phyloP scores from a whole-genome alignment of 2,329 filamentous ascomycete species.

The Cladosporium sp. region DNA sequence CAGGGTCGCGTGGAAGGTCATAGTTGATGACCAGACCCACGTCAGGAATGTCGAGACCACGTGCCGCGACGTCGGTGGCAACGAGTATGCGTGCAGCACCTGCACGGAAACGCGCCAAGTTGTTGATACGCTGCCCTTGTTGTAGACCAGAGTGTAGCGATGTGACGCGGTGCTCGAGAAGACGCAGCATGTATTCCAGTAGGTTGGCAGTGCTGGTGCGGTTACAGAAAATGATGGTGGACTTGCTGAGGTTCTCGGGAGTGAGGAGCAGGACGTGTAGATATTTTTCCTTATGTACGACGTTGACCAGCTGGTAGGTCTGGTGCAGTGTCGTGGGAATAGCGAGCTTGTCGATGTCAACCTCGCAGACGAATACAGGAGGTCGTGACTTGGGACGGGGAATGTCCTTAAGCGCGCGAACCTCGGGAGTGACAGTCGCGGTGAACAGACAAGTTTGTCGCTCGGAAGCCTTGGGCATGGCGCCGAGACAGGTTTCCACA shows the following conservation, averaged over 20 bases:
- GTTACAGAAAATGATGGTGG: constrained; percentile 92
- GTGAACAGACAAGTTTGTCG: constrained; percentile 96
- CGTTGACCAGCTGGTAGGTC: constrained; percentile 79
- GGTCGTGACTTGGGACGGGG: constrained; percentile 65
- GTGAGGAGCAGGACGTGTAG: constrained; percentile 85
- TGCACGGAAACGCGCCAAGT: constrained; percentile 87
- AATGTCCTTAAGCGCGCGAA: constrained; percentile 72
- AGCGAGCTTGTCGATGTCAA: constrained; percentile 67
- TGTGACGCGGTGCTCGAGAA: constrained; percentile 85
- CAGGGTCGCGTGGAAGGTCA: constrained; percentile 90
- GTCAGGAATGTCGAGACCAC: constrained; percentile 92
- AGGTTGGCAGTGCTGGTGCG: constrained; percentile 82
- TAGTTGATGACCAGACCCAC: constrained; percentile 91
- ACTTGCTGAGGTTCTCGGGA: constrained; percentile 67
- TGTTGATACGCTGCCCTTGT: constrained; percentile 79
- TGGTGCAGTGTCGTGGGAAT: constrained; percentile 79
- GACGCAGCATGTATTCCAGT: constrained; percentile 79
- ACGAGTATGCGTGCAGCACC: constrained; percentile 84
- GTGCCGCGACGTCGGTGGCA: constrained; percentile 89
- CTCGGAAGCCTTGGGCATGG: constrained; percentile 69
- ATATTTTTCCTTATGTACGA: constrained; percentile 92
- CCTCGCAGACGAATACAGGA: constrained; percentile 84
- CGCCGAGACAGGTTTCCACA: constrained; percentile 79
- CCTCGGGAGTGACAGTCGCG: constrained; percentile 89
- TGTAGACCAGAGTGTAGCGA: constrained; percentile 83